A percentile compares a stretch with the other conserved stretches of the same genome.
phyloP scores from a whole-genome alignment of 306 rosid species.

The Malus sylvestris region DNA sequence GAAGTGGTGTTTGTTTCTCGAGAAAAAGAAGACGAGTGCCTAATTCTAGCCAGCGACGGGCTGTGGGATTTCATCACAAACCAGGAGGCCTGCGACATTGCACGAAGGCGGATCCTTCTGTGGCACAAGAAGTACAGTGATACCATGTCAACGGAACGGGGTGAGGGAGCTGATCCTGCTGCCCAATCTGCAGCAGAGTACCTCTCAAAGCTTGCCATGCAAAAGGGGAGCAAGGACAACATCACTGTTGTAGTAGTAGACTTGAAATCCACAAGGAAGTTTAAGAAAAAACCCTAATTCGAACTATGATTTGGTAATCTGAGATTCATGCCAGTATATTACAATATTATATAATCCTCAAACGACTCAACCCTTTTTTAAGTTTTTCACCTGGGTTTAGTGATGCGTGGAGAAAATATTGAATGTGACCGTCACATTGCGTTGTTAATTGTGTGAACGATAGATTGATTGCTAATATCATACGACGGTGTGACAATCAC shows the following conservation, averaged over 20 bases:
- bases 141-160: slow-evolving; percentile 10
- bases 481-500: not conserved
- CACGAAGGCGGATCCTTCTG: slow-evolving; percentile 61
- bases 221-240: slow-evolving; percentile 78
- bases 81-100: slow-evolving; percentile 76
- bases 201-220: slow-evolving; percentile 62
- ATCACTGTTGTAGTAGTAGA: slow-evolving; percentile 69
- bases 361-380: slow-evolving; percentile 23
- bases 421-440: too few relatives aligned
- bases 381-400: slow-evolving; percentile 37
- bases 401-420: not conserved
- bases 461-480: not conserved
- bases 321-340: slow-evolving; percentile 7
- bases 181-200: slow-evolving; percentile 75
- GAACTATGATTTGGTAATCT: not conserved
- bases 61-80: slow-evolving; percentile 81
- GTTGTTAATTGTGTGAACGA: too few relatives aligned
- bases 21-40: slow-evolving; percentile 66
- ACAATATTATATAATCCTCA: slow-evolving; percentile 3
- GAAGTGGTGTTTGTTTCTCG: slow-evolving; percentile 45
- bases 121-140: slow-evolving; percentile 68
- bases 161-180: slow-evolving; percentile 55
- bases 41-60: slow-evolving; percentile 72
- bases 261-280: slow-evolving; percentile 67
- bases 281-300: slow-evolving; percentile 39